Conservation (phyloP, 1,284 basidiomycete genomes). For the Tilletia setariae region DNA sequence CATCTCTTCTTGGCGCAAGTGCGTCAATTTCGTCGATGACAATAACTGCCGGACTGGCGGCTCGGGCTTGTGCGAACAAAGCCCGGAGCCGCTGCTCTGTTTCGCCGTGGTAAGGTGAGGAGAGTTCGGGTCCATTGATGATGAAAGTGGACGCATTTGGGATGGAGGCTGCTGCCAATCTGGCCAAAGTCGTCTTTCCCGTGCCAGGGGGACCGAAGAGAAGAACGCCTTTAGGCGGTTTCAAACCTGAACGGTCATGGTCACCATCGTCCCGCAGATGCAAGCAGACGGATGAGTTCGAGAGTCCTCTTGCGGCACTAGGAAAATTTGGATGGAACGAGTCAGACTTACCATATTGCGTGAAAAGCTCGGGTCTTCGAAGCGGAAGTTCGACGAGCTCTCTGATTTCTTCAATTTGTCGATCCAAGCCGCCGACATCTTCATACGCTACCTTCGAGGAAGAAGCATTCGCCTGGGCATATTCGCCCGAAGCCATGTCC, state of each 20-base stretch:
- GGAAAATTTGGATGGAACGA: no score
- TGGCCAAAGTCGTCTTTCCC: conserved; percentile 53
- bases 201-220: conserved; percentile 54
- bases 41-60: conserved; percentile 75
- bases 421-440: conserved; percentile 79
- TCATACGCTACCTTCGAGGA: background rate
- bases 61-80: conserved; percentile 79
- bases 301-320: no score
- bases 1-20: conserved; percentile 82
- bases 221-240: conserved; percentile 50
- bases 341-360: conserved; percentile 70
- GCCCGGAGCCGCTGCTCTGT: conserved; percentile 85
- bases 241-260: conserved; percentile 25
- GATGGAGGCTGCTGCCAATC: conserved; percentile 44
- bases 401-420: conserved; percentile 82
- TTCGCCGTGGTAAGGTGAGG: conserved; percentile 92
- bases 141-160: conserved; percentile 38
- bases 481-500: conserved; percentile 17
- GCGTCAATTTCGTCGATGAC: conserved; percentile 97
- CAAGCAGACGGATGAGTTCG: conserved; percentile 65
- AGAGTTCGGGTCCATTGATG: conserved; percentile 91
- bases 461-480: conserved; percentile 58
- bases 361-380: conserved; percentile 81
- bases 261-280: conserved; percentile 60
- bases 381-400: conserved; percentile 94